Percentiles rank a stretch among this genome's conserved stretches.
Evolutionary conservation across 768 basidiomycete species (phyloP).

Genomic region (Mycena haematopus): DNA sequence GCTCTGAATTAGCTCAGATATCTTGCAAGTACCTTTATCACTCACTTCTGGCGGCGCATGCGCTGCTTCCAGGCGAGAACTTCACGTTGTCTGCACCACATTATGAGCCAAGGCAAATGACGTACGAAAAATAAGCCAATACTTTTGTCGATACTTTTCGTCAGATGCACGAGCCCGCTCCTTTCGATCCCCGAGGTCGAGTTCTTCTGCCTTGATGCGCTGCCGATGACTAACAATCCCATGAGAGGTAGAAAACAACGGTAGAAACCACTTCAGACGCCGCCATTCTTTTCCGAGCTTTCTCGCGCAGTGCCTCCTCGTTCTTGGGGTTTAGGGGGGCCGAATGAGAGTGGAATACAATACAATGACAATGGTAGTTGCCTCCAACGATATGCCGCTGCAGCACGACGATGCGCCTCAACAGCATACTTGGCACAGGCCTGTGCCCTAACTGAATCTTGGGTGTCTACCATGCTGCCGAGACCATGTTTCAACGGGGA

Average conservation of each 20-base stretch:
- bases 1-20: not conserved
- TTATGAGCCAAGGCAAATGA: not conserved
- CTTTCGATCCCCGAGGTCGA: not conserved
- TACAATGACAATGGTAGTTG: not conserved
- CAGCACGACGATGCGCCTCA: not conserved
- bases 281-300: not conserved
- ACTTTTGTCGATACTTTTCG: constrained; percentile 3
- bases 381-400: constrained; percentile 9
- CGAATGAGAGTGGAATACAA: not conserved
- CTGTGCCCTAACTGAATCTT: not conserved
- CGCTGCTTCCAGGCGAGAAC: not conserved
- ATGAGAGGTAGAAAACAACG: not conserved
- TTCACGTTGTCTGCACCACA: not conserved
- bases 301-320: constrained; percentile 3
- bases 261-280: not conserved
- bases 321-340: not conserved
- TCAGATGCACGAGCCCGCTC: not conserved
- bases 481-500: not conserved
- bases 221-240: not conserved
- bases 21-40: not conserved
- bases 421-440: not conserved
- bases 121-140: not conserved
- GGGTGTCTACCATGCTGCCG: not conserved
- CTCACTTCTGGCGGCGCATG: not conserved
- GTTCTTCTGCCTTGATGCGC: not conserved